These are phyloP conservation scores for Iberis amara DNA, from an alignment of 441 rosid species.

Conservation along the genomic window DNA sequence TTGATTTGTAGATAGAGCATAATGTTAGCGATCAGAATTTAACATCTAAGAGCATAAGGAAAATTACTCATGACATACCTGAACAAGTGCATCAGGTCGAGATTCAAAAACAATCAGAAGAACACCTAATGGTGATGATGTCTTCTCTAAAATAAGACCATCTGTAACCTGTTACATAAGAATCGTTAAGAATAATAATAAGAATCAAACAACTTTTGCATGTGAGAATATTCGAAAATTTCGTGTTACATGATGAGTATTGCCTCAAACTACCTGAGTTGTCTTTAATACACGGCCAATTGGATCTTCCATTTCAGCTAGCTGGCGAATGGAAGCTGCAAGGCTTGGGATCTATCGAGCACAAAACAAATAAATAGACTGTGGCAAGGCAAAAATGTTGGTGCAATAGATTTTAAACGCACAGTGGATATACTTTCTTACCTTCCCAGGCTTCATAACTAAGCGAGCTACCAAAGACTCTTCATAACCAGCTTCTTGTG, in stretches of 20 bases:
- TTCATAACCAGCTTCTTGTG: conserved; percentile 69
- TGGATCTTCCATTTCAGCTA: conserved; percentile 96
- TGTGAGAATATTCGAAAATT: no score
- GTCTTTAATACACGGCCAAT: conserved; percentile 76
- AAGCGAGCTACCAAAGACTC: conserved; percentile 76
- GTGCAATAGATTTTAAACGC: background rate
- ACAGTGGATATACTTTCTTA: conserved; percentile 28
- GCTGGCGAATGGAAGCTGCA: conserved; percentile 67
- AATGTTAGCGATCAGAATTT: conserved; percentile 17
- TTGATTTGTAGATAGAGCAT: conserved; percentile 28
- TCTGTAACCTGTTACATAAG: conserved; percentile 82
- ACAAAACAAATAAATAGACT: no score
- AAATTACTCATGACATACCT: conserved; percentile 42
- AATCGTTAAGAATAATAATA: conserved; percentile 6
- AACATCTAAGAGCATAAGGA: conserved; percentile 5
- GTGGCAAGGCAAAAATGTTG: no score
- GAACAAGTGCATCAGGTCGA: conserved; percentile 95
- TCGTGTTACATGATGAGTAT: conserved; percentile 21
- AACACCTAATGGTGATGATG: conserved; percentile 92
- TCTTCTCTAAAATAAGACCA: conserved; percentile 89
- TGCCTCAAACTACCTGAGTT: conserved; percentile 58
- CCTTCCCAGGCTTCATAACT: conserved; percentile 86
- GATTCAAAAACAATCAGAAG: conserved; percentile 95
- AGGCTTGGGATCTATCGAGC: conserved; percentile 69
- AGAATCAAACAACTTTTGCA: conserved; percentile 10